A percentile compares a stretch with the other conserved stretches of the same genome.
phyloP scores from a whole-genome alignment of 192 early-diverging fungal species.

The Phycomyces blakesleeanus region DNA sequence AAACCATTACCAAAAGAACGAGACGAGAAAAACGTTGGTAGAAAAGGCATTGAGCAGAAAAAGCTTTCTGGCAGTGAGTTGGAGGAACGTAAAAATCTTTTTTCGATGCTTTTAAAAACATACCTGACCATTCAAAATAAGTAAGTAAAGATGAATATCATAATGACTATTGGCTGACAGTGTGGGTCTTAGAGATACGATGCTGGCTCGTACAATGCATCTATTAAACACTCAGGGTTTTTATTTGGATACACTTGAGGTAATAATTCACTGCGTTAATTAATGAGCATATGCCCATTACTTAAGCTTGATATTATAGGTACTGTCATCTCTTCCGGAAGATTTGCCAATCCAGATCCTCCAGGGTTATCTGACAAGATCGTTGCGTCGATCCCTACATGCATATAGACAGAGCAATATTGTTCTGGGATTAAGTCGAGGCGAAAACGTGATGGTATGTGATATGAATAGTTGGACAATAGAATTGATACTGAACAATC shows the following conservation, averaged over 20 bases:
- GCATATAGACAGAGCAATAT: conserved; percentile 44
- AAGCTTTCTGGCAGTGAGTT: conserved; percentile 8
- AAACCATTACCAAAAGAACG: conserved; percentile 1
- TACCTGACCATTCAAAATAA: conserved; percentile 44
- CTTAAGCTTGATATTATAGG: conserved; percentile 24
- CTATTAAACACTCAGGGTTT: conserved; percentile 51
- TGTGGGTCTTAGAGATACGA: conserved; percentile 18
- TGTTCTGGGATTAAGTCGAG: conserved; percentile 43
- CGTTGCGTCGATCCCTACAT: conserved; percentile 44
- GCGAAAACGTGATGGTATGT: conserved; percentile 44
- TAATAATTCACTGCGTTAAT: too few relatives aligned
- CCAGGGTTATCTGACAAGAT: conserved; percentile 40
- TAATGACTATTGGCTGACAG: not conserved
- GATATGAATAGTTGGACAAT: not conserved
- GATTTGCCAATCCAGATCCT: conserved; percentile 51
- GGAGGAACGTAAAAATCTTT: conserved; percentile 31
- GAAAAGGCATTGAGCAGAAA: not conserved
- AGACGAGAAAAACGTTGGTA: not conserved
- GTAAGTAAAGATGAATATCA: conserved; percentile 20
- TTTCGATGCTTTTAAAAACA: conserved; percentile 46
- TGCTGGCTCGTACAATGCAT: conserved; percentile 31
- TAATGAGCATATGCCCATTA: not conserved
- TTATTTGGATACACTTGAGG: conserved; percentile 50
- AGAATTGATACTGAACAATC: not conserved
- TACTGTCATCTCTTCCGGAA: conserved; percentile 45